Evolutionary conservation across 345 rosid species (phyloP).

Genomic region (Eucalyptus camaldulensis): DNA sequence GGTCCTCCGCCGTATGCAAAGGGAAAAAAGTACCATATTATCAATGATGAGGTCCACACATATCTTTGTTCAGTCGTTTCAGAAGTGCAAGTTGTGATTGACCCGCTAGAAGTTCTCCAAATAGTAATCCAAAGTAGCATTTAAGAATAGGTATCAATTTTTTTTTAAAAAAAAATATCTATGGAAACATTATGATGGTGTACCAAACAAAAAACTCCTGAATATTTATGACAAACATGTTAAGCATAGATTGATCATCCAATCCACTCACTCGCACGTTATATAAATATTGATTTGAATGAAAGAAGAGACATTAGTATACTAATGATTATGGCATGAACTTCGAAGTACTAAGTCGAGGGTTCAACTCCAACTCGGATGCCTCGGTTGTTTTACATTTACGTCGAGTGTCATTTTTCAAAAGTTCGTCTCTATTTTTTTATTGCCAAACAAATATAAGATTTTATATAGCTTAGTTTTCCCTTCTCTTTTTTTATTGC

Average conservation of each 20-base stretch:
- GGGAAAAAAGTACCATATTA: background rate
- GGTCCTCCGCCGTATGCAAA: background rate
- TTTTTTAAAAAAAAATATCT: background rate
- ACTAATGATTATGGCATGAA: background rate
- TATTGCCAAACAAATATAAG: background rate
- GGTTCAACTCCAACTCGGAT: background rate
- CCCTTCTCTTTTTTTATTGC: too few relatives aligned
- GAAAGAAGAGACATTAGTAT: background rate
- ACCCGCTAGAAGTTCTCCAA: background rate
- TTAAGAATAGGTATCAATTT: background rate
- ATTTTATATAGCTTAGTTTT: background rate
- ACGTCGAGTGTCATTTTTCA: background rate
- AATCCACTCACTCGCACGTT: rapidly evolving
- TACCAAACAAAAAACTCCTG: background rate
- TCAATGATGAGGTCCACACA: background rate
- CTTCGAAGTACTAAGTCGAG: background rate
- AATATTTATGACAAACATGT: background rate
- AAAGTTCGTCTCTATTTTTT: background rate
- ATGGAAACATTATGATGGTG: background rate
- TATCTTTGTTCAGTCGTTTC: background rate
- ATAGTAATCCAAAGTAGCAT: background rate
- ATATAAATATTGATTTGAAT: background rate
- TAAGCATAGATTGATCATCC: rapidly evolving
- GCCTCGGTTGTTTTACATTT: background rate
- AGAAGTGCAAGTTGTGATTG: background rate